phyloP scores from a whole-genome alignment of 2,329 filamentous ascomycete genomes.

The Didymella sp. region DNA sequence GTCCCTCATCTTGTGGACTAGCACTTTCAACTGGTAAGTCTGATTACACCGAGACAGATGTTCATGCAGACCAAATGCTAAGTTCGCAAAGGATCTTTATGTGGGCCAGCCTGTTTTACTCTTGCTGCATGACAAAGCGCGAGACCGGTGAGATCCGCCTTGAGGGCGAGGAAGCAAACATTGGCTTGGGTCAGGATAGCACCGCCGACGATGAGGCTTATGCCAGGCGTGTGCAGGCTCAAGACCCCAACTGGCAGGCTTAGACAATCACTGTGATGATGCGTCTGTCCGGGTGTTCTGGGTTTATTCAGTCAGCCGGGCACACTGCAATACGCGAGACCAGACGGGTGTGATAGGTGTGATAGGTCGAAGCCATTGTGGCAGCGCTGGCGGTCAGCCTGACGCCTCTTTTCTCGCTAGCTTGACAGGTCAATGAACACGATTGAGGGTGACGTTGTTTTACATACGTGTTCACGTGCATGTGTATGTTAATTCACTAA shows the following conservation, averaged over 20 bases:
- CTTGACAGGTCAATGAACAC: neutral
- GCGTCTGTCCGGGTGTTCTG: neutral
- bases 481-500: too few species aligned
- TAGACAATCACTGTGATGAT: neutral
- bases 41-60: neutral
- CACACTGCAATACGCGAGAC: neutral
- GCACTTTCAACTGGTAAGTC: slow-evolving; percentile 37
- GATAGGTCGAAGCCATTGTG: neutral
- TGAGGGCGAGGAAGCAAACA: slow-evolving; percentile 29
- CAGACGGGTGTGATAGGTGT: too few species aligned
- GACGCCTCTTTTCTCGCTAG: neutral
- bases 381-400: neutral
- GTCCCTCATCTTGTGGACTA: slow-evolving; percentile 29
- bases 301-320: neutral
- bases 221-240: slow-evolving; percentile 28
- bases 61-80: neutral
- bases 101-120: slow-evolving; percentile 37
- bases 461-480: too few species aligned
- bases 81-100: slow-evolving; percentile 30
- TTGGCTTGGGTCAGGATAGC: slow-evolving; percentile 21
- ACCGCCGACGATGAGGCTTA: slow-evolving; percentile 27
- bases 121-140: slow-evolving; percentile 35
- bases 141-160: slow-evolving; percentile 33
- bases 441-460: neutral
- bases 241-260: slow-evolving; percentile 30